Evolutionary conservation across 106 monocot species (phyloP).

Genomic region (Hemerocallis citrina): DNA sequence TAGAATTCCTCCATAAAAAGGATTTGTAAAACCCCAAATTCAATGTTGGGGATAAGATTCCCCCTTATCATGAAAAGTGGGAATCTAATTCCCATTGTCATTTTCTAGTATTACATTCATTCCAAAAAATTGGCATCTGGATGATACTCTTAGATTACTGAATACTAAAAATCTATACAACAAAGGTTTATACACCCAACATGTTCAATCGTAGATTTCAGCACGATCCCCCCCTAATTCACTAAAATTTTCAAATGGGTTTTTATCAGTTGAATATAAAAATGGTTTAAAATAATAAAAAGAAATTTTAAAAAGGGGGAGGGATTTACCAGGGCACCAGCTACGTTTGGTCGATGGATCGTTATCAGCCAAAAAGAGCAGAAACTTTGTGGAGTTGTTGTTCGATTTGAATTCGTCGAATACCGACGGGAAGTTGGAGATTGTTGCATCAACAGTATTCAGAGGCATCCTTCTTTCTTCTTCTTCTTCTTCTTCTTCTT

Average conservation of each 20-base stretch:
- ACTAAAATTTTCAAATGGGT: background rate
- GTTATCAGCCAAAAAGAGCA: slow-evolving; percentile 29
- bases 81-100: too few species aligned
- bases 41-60: too few species aligned
- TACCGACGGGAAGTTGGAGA: slow-evolving; percentile 13
- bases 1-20: too few species aligned
- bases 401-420: slow-evolving; percentile 17
- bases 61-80: too few species aligned
- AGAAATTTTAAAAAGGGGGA: background rate
- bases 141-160: too few species aligned
- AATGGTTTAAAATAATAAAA: background rate
- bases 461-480: slow-evolving; percentile 17
- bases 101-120: too few species aligned
- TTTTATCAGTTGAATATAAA: background rate
- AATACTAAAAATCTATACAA: too few species aligned
- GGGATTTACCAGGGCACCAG: slow-evolving; percentile 29
- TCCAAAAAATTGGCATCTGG: too few species aligned
- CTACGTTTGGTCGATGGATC: slow-evolving; percentile 23
- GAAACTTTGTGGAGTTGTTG: slow-evolving; percentile 8
- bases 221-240: background rate
- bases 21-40: too few species aligned
- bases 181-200: too few species aligned
- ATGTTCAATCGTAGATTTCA: too few species aligned
- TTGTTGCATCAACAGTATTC: slow-evolving; percentile 12
- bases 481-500: too few species aligned